A percentile compares a stretch with the other conserved stretches of the same genome.
These are phyloP conservation scores for Candida sonorensis DNA, from an alignment of 805 yeast genomes.

Conservation along the genomic window DNA sequence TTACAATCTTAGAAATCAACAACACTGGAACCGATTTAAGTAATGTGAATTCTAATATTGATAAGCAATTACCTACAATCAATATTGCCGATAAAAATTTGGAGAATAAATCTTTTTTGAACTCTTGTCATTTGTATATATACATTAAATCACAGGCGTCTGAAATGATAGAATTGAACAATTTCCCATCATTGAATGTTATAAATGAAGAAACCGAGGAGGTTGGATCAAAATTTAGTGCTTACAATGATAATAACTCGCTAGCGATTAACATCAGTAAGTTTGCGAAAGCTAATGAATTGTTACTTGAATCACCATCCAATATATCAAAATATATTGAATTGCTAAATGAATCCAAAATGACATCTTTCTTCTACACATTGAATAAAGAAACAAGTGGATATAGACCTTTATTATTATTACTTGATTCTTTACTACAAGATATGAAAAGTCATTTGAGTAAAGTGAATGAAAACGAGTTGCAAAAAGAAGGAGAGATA, in stretches of 20 bases:
- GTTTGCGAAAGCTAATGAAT: slow-evolving; percentile 22
- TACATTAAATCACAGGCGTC: slow-evolving; percentile 18
- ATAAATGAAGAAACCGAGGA: slow-evolving; percentile 9
- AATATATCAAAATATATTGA: slow-evolving; percentile 23
- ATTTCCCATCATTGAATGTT: slow-evolving; percentile 23
- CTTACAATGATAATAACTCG: slow-evolving; percentile 3
- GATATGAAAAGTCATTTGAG: slow-evolving; percentile 16
- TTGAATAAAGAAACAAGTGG: slow-evolving; percentile 25
- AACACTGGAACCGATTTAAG: too few relatives aligned
- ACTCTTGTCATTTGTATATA: slow-evolving; percentile 25
- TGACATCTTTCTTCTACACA: slow-evolving; percentile 20
- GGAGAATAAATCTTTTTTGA: neutral
- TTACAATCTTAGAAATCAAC: slow-evolving; percentile 25
- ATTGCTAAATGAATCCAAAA: slow-evolving; percentile 21
- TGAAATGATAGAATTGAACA: slow-evolving; percentile 16
- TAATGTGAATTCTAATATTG: slow-evolving; percentile 3
- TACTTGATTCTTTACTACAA: slow-evolving; percentile 20
- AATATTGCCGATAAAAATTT: slow-evolving; percentile 2
- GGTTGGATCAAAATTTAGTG: slow-evolving; percentile 12
- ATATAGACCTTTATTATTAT: slow-evolving; percentile 19
- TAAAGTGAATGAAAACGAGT: slow-evolving; percentile 4
- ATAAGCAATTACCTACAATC: slow-evolving; percentile 11
- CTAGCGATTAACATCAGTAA: slow-evolving; percentile 20
- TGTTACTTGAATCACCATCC: slow-evolving; percentile 18
- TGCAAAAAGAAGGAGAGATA: slow-evolving; percentile 5